Evolutionary conservation across 805 yeast species (phyloP), one percentile per base, ranked within the genome.

Genomic region (Cyberlindnera amylophila): DNA sequence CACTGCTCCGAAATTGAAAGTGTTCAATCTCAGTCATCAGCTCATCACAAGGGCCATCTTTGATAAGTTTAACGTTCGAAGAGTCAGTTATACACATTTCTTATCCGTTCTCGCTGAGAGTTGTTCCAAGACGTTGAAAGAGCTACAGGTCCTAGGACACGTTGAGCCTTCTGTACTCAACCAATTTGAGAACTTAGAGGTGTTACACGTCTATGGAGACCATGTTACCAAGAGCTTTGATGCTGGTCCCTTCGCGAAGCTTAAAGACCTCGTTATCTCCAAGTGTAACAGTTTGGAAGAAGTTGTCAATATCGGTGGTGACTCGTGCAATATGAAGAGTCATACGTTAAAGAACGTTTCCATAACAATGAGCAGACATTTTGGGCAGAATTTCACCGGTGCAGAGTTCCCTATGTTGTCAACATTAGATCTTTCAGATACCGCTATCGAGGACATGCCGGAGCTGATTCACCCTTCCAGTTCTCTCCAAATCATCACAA

Each of bases 131-230:
- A 31, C 35, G 6, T 13, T 53, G 29, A 36, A 46, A 12, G 16
- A 16, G 8, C 14, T 53, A 12, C 53, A 53, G 26, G 30, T 53
- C 4, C 37, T 53, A 8, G 50, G 48, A 13, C 44, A 44, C 6
- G 42, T 49, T 11, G 50, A 52, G 1, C 39, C 42, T 2, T 29
- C 13, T 0, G 37, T 41, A 0, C 24, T 52, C 26, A 35, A 42
- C 15, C 29, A 27, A 13, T 53, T 52, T 34, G 32, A 29, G 14
- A 41, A 44, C 11, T 15, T 53, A 9, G 37, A 45, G 16, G 37
- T 41, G 13, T 32, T 53, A 15, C 46, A 44, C 16, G 40, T 53
- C 11, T 52, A 52, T 36, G 55, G 50, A 6, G 55, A 51, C 30
- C 47, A 50, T 21, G 38, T 16, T 15, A 43, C 50, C 1, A 38